Evolutionary conservation across 2,329 filamentous ascomycete species (phyloP), one percentile per base, ranked within the genome.

Genomic region (Phaeosphaeriaceae sp.): DNA sequence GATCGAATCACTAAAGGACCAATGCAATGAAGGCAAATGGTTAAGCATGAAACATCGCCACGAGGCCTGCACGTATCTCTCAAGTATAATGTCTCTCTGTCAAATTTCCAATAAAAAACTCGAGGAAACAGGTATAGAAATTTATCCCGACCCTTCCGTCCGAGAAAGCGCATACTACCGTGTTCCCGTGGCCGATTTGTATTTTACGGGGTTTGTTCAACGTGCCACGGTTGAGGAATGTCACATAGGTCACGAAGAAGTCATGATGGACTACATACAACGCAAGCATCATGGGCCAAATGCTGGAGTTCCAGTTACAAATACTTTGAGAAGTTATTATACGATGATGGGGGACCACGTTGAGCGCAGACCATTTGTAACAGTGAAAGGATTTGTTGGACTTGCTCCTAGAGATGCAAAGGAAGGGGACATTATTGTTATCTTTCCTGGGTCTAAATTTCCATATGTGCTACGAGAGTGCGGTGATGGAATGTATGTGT

Each of bases 301-400:
- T 23, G 32, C 28, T 43, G 41, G 15, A 21, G 21, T 13, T 30
- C 29, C 13, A 16, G 7, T 35, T 20, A 16, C n/a, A 13, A 35
- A 34, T 34, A 26, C n/a, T 3, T 11, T 33, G 5, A 32, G 30
- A 16, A 17, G 8, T 20, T 21, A 23, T 34, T 16, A 18, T 34
- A 30, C 32, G 8, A 47, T n/a, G 17, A 16, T 34, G 3, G n/a
- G 16, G 36, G 12, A 30, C 17, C 26, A 41, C 13, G 15, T 21
- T 20, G 39, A 23, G 12, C 26, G 16, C 21, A 43, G 34, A 15
- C 47, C 47, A 13, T 50, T 50, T 34, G 9, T 43, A 4, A 39
- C 47, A 7, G 16, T 40, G 9, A 50, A 20, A 17, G 47, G 36
- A 11, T 45, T 37, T 30, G 35, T 50, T n/a, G 47, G 47, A 11